Conservation (phyloP, 73 alveolate species). For the Uronychia setigera region DNA sequence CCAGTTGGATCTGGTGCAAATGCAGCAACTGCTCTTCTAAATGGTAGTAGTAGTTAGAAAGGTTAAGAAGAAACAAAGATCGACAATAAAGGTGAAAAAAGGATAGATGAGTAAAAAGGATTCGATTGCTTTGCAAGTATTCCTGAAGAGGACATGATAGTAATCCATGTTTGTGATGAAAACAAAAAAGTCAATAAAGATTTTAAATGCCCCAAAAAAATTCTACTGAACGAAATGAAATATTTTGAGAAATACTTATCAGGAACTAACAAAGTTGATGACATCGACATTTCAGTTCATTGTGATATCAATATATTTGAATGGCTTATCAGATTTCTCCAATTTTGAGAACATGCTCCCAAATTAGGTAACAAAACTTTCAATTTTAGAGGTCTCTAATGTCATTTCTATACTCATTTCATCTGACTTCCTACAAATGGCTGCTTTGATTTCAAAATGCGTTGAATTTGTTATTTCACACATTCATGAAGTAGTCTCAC, state of each 20-base stretch:
- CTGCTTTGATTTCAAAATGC: slow-evolving; percentile 53
- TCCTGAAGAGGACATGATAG: slow-evolving; percentile 42
- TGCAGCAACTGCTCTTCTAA: neutral
- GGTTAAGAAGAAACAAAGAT: neutral
- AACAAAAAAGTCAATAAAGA: slow-evolving; percentile 59
- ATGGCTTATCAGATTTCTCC: slow-evolving; percentile 70
- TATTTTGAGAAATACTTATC: slow-evolving; percentile 71
- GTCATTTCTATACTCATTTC: slow-evolving; percentile 74
- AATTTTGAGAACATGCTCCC: slow-evolving; percentile 6
- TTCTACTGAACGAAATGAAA: slow-evolving; percentile 66
- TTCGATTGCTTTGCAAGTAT: neutral
- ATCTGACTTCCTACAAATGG: slow-evolving; percentile 65
- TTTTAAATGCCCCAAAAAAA: slow-evolving; percentile 59
- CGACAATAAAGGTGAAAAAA: neutral
- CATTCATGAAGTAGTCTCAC: slow-evolving; percentile 57
- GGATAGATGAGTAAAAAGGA: neutral
- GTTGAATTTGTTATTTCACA: slow-evolving; percentile 46
- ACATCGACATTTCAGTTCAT: slow-evolving; percentile 72
- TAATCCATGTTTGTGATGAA: slow-evolving; percentile 78
- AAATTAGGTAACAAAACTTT: slow-evolving; percentile 26
- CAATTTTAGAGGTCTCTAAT: slow-evolving; percentile 41
- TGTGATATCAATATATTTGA: slow-evolving; percentile 75
- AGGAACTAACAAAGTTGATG: slow-evolving; percentile 60
- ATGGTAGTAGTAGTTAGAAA: neutral
- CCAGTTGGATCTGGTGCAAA: neutral